Evolutionary conservation across 208 protist species (phyloP).

Genomic region (Crithidia thermophila): DNA sequence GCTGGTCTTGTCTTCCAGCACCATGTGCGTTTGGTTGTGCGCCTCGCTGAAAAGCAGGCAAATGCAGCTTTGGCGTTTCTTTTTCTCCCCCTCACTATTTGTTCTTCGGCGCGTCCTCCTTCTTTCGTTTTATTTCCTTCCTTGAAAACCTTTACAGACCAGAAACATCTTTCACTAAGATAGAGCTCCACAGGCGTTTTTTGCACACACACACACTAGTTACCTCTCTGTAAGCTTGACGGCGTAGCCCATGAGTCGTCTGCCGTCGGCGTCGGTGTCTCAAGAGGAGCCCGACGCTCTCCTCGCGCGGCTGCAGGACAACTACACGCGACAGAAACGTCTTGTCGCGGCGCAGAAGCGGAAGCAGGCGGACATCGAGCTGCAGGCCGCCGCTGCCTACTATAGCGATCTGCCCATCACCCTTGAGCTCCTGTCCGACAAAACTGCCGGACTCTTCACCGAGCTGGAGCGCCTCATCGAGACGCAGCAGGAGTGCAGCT

Average conservation of each 20-base stretch:
- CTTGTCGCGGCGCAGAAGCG: constrained; percentile 39
- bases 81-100: too few species aligned
- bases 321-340: constrained; percentile 49
- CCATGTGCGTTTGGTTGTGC: too few species aligned
- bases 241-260: neutral
- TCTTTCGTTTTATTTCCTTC: too few species aligned
- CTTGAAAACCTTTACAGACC: too few species aligned
- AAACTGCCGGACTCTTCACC: constrained; percentile 59
- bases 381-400: constrained; percentile 39
- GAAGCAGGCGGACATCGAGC: constrained; percentile 44
- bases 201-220: too few species aligned
- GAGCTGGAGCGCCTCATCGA: constrained; percentile 51
- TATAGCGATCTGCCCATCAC: constrained; percentile 53
- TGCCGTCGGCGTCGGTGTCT: neutral
- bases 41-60: too few species aligned
- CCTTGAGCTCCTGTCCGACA: constrained; percentile 75
- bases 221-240: neutral
- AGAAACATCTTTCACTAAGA: too few species aligned
- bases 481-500: neutral
- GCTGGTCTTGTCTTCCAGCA: too few species aligned
- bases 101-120: too few species aligned
- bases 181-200: too few species aligned
- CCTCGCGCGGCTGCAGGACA: constrained; percentile 50
- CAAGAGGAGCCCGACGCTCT: constrained; percentile 16
- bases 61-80: too few species aligned